Percentiles rank a stretch among this genome's conserved stretches.
Evolutionary conservation across 495 filamentous ascomycete genomes (phyloP).

Genomic region (Penicillium lividum): DNA sequence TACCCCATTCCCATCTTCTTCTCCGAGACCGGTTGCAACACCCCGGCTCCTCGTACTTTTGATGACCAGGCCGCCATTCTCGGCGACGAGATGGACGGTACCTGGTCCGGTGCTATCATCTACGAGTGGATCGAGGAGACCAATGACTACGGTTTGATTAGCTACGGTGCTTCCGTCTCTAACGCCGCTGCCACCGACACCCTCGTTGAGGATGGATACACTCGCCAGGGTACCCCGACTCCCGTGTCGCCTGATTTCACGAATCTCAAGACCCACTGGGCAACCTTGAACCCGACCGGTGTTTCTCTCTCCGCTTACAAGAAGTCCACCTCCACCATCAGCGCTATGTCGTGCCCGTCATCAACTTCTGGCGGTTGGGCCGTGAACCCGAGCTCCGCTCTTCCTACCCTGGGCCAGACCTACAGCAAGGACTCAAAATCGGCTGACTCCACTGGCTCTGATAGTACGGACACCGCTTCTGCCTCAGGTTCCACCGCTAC

Average conservation of each 20-base stretch:
- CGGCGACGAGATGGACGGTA: constrained; percentile 64
- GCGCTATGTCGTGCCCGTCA: constrained; percentile 63
- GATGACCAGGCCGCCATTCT: constrained; percentile 78
- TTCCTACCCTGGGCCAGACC: constrained; percentile 66
- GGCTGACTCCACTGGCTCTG: constrained; percentile 10
- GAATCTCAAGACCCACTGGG: constrained; percentile 78
- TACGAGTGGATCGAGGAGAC: constrained; percentile 91
- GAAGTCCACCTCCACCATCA: constrained; percentile 56
- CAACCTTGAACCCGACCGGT: constrained; percentile 66
- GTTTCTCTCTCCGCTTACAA: constrained; percentile 64
- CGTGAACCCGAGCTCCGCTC: constrained; percentile 63
- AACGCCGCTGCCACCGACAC: constrained; percentile 43
- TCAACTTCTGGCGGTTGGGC: constrained; percentile 70
- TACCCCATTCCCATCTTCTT: constrained; percentile 83
- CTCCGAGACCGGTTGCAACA: constrained; percentile 79
- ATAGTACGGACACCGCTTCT: neutral
- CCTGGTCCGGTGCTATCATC: constrained; percentile 82
- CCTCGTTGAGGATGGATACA: constrained; percentile 62
- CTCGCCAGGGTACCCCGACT: constrained; percentile 69
- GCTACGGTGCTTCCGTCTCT: constrained; percentile 58
- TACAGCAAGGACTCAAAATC: constrained; percentile 19
- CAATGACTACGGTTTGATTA: constrained; percentile 83
- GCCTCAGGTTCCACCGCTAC: constrained; percentile 15
- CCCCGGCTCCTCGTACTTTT: constrained; percentile 66
- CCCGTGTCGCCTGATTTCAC: constrained; percentile 74